phyloP scores from a whole-genome alignment of 2,329 filamentous ascomycete genomes.

The Epichloe aotearoae region DNA sequence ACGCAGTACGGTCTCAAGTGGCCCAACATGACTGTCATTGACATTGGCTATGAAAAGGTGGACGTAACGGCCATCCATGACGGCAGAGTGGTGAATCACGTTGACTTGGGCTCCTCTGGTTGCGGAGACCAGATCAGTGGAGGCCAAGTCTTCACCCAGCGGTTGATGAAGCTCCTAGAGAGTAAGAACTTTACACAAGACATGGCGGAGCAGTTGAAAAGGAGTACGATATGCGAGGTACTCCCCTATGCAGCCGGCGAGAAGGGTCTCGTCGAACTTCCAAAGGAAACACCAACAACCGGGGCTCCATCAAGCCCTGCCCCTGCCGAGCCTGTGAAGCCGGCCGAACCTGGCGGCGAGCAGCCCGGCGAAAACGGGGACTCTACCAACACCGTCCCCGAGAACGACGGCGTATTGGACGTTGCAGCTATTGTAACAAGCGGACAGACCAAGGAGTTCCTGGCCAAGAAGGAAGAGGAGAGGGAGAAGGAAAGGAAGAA shows the following conservation, averaged over 20 bases:
- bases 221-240: constrained; percentile 53
- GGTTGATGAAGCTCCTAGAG: constrained; percentile 53
- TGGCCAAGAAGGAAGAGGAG: constrained; percentile 72
- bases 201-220: constrained; percentile 60
- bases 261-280: constrained; percentile 35
- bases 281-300: constrained; percentile 19
- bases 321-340: constrained; percentile 11
- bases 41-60: constrained; percentile 84
- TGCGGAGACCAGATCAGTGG: constrained; percentile 47
- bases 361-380: constrained; percentile 25
- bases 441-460: constrained; percentile 68
- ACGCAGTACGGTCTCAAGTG: constrained; percentile 70
- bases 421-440: constrained; percentile 75
- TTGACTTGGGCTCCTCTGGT: constrained; percentile 45
- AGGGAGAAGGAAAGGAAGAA: constrained; percentile 67
- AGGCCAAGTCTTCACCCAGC: constrained; percentile 73
- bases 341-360: constrained; percentile 17
- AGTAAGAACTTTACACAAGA: constrained; percentile 46
- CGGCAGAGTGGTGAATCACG: constrained; percentile 58
- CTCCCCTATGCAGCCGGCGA: constrained; percentile 39
- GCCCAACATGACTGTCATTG: constrained; percentile 71
- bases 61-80: constrained; percentile 86
- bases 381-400: constrained; percentile 23
- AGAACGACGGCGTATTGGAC: constrained; percentile 64
- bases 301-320: constrained; percentile 15